Evolutionary conservation across 805 yeast species (phyloP).

Genomic region (Sugiyamaella americana): DNA sequence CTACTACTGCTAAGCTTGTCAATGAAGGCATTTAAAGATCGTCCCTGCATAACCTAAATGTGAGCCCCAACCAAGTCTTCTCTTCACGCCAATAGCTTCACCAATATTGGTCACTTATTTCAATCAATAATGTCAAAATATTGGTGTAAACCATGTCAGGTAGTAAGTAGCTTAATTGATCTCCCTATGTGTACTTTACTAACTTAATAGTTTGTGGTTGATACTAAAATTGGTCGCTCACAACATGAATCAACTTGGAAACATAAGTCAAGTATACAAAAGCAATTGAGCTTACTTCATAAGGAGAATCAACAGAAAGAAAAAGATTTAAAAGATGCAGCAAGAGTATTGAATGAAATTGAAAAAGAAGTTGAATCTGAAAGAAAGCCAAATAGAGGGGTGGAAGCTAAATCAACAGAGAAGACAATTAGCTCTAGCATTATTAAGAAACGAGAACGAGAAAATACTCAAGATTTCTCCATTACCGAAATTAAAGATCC

Average conservation of each 20-base stretch:
- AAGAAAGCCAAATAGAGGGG: slow-evolving; percentile 2
- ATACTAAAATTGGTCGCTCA: slow-evolving; percentile 29
- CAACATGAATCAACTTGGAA: slow-evolving; percentile 33
- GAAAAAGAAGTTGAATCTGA: slow-evolving; percentile 9
- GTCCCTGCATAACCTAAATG: no score
- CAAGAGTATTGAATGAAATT: slow-evolving; percentile 16
- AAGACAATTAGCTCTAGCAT: slow-evolving; percentile 11
- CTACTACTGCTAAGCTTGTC: no score
- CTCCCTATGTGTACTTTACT: no score
- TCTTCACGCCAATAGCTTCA: no score
- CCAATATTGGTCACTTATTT: no score
- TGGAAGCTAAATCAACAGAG: slow-evolving; percentile 2
- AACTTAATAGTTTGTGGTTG: slow-evolving; percentile 37
- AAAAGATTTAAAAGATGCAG: slow-evolving; percentile 17
- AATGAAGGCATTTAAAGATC: no score
- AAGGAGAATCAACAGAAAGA: slow-evolving; percentile 23
- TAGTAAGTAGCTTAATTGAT: slow-evolving; percentile 30
- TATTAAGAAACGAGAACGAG: neutral
- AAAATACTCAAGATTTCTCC: neutral
- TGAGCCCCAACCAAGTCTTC: no score
- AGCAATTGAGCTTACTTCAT: slow-evolving; percentile 27
- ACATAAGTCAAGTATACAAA: slow-evolving; percentile 27
- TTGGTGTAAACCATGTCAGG: slow-evolving; percentile 37
- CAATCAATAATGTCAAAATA: slow-evolving; percentile 27
- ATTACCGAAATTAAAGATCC: slow-evolving; percentile 10